A percentile compares a stretch with the other conserved stretches of the same genome.
phyloP scores from a whole-genome alignment of 2,329 filamentous ascomycete genomes.

The Aspergillus fructus region DNA sequence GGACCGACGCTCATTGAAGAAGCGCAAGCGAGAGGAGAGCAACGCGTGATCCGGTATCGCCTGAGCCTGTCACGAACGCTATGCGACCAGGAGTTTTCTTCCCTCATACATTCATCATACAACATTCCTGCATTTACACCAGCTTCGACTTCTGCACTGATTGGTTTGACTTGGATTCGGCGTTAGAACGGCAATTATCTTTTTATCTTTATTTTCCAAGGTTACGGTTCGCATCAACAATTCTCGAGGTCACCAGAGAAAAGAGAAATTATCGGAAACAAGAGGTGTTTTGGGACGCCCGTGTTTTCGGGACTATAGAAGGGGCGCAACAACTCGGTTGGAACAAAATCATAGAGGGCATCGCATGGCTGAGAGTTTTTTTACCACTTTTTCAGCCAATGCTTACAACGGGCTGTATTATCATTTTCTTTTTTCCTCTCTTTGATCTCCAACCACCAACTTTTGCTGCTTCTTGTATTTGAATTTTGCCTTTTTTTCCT shows the following conservation, averaged over 20 bases:
- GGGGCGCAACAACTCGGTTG: conserved; percentile 15
- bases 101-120: conserved; percentile 27
- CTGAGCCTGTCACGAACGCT: conserved; percentile 32
- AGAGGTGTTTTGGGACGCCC: conserved; percentile 1
- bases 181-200: conserved; percentile 26
- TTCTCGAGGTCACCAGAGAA: conserved; percentile 8
- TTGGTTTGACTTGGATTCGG: conserved; percentile 32
- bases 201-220: conserved; percentile 13
- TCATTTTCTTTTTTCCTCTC: conserved; percentile 10
- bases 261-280: neutral
- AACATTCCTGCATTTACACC: conserved; percentile 22
- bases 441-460: neutral
- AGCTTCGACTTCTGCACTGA: conserved; percentile 19
- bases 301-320: conserved; percentile 2
- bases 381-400: conserved; percentile 6
- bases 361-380: conserved; percentile 13
- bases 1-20: conserved; percentile 63
- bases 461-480: neutral
- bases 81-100: conserved; percentile 41
- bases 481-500: conserved; percentile 1
- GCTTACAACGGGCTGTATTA: conserved; percentile 27
- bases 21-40: conserved; percentile 67
- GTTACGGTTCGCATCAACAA: conserved; percentile 19
- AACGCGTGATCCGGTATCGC: conserved; percentile 51
- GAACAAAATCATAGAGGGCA: conserved; percentile 24